Conservation (phyloP, 2,329 filamentous ascomycete genomes). For the Ploettnerulaceae sp. region DNA sequence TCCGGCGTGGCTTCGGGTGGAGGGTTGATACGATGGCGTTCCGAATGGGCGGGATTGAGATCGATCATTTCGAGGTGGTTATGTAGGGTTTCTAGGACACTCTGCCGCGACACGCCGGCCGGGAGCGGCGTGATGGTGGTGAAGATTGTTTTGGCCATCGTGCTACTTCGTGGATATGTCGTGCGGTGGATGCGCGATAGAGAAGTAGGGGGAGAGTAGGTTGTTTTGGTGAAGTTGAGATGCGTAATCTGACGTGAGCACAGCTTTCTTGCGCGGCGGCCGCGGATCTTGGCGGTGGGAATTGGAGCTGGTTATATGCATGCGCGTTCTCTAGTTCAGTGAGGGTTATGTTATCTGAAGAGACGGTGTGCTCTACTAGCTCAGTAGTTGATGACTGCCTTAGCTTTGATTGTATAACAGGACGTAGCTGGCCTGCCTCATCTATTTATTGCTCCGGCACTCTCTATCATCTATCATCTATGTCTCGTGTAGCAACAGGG, state of each 20-base stretch:
- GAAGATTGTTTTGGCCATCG: conserved; percentile 67
- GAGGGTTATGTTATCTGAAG: not conserved
- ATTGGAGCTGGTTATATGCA: too few relatives aligned
- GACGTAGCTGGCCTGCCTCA: too few relatives aligned
- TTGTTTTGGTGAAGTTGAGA: not conserved
- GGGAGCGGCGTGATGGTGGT: conserved; percentile 77
- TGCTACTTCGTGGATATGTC: conserved; percentile 20
- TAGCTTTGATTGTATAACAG: too few relatives aligned
- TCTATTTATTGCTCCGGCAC: too few relatives aligned
- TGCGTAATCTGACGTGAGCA: conserved; percentile 6
- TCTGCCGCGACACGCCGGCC: conserved; percentile 57
- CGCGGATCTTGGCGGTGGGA: conserved; percentile 2
- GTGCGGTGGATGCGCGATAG: not conserved
- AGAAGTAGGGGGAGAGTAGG: not conserved
- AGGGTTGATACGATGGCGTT: conserved; percentile 60
- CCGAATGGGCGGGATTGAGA: conserved; percentile 74
- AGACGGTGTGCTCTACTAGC: too few relatives aligned
- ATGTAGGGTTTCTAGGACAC: conserved; percentile 71
- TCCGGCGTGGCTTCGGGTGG: conserved; percentile 64
- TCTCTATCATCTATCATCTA: too few relatives aligned
- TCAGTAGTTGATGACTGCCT: too few relatives aligned
- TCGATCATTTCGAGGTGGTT: conserved; percentile 76
- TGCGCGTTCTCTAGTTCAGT: too few relatives aligned
- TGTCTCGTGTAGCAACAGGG: too few relatives aligned
- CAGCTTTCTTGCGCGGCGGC: not conserved